These are phyloP conservation scores for Tylopilus felleus DNA, from an alignment of 768 basidiomycete genomes.

Conservation along the genomic window DNA sequence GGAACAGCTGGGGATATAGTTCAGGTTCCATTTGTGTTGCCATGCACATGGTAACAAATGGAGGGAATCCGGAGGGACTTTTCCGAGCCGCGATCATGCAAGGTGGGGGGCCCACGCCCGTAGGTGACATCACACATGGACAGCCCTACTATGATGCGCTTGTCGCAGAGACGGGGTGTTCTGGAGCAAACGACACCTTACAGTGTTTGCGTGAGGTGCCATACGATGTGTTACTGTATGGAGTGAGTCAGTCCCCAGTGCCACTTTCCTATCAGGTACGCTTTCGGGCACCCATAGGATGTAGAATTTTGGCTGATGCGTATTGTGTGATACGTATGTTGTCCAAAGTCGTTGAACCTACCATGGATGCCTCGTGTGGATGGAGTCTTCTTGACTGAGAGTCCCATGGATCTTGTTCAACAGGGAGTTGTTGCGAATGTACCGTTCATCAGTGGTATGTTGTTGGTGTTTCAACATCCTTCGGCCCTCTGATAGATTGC, in stretches of 20 bases:
- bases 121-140: conserved; percentile 22
- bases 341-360: no score
- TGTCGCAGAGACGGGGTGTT: conserved; percentile 31
- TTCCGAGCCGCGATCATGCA: conserved; percentile 33
- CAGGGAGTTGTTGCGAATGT: conserved; percentile 34
- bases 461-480: no score
- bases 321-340: no score
- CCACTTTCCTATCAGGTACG: conserved; percentile 10
- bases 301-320: no score
- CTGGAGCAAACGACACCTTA: conserved; percentile 23
- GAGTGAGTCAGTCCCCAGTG: conserved; percentile 32
- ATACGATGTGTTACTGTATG: conserved; percentile 27
- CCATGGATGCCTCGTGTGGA: conserved; percentile 37
- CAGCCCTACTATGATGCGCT: conserved; percentile 33
- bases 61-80: conserved; percentile 13
- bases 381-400: conserved; percentile 35
- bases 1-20: conserved; percentile 31
- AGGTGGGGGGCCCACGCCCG: conserved; percentile 34
- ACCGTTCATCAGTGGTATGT: conserved; percentile 9
- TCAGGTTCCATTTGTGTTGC: conserved; percentile 37
- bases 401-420: conserved; percentile 30
- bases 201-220: conserved; percentile 35
- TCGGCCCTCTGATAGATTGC: no score
- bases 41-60: conserved; percentile 30
- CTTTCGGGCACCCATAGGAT: no score